A percentile compares a stretch with the other conserved stretches of the same genome.
phyloP scores from a whole-genome alignment of 306 rosid species.

The Cucurbita moschata region DNA sequence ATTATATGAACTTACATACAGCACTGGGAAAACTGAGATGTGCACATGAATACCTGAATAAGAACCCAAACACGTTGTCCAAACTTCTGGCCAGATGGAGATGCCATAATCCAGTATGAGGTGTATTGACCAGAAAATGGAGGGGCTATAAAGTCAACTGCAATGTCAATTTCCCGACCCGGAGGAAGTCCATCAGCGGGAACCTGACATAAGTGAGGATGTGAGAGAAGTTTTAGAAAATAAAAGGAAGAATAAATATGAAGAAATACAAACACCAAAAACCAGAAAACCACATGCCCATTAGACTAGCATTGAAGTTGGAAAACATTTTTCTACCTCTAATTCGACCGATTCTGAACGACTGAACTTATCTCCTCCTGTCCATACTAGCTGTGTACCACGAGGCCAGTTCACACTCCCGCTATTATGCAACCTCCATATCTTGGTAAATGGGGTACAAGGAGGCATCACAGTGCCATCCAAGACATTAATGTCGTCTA shows the following conservation, averaged over 20 bases:
- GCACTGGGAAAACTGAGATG: background rate
- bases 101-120: conserved; percentile 76
- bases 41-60: conserved; percentile 39
- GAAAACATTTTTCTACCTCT: conserved; percentile 33
- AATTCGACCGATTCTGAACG: conserved; percentile 24
- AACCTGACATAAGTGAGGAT: conserved; percentile 19
- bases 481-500: conserved; percentile 62
- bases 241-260: background rate
- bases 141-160: conserved; percentile 73
- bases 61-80: conserved; percentile 94
- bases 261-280: background rate
- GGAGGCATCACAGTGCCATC: conserved; percentile 86
- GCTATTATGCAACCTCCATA: conserved; percentile 79
- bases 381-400: conserved; percentile 68
- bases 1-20: background rate
- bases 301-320: background rate
- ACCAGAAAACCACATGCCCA: background rate
- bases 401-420: conserved; percentile 59
- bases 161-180: conserved; percentile 55
- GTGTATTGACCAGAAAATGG: conserved; percentile 52
- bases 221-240: background rate
- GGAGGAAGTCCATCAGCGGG: conserved; percentile 35
- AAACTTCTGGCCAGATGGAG: conserved; percentile 58
- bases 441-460: conserved; percentile 64
- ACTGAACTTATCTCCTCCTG: conserved; percentile 52